These are phyloP conservation scores for Bothriochloa decipiens DNA, from an alignment of 176 grass and related monocot genomes.

Conservation along the genomic window DNA sequence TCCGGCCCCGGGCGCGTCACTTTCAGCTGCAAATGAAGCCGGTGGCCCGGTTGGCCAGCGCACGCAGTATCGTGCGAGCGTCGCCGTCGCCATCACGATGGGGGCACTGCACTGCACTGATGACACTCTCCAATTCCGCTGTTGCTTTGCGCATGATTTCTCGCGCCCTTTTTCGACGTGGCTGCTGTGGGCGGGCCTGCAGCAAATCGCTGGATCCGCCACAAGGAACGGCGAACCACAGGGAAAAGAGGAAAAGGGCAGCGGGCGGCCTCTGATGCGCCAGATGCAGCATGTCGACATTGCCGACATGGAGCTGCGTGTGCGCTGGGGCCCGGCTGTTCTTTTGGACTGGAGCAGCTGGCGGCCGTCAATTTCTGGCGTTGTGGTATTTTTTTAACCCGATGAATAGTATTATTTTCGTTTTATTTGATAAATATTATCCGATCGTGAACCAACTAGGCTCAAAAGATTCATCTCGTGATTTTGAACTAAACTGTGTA, in stretches of 20 bases:
- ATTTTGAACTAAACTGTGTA: too few relatives aligned
- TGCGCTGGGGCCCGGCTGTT: neutral
- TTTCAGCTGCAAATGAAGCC: slow-evolving; percentile 10
- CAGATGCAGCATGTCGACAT: slow-evolving; percentile 31
- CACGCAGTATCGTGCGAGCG: slow-evolving; percentile 38
- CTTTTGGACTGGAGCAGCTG: neutral
- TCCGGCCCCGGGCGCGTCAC: neutral
- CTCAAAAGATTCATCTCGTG: too few relatives aligned
- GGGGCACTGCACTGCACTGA: neutral
- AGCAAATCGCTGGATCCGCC: slow-evolving; percentile 1
- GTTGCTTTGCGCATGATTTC: neutral
- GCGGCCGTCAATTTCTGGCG: slow-evolving; percentile 32
- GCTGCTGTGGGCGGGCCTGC: slow-evolving; percentile 20
- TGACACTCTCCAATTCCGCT: neutral
- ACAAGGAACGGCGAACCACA: neutral
- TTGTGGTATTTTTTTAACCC: too few relatives aligned
- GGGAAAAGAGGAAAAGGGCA: neutral
- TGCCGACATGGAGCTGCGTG: slow-evolving; percentile 38
- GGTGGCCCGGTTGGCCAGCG: neutral
- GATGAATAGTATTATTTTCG: too few relatives aligned
- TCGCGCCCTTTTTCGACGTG: slow-evolving; percentile 14
- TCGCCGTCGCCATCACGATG: neutral
- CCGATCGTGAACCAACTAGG: too few relatives aligned
- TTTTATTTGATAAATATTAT: too few relatives aligned
- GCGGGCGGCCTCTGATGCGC: neutral